Percentiles rank a stretch among this genome's conserved stretches.
These are phyloP conservation scores for Auricularia cornea DNA, from an alignment of 768 basidiomycete genomes.

Conservation along the genomic window DNA sequence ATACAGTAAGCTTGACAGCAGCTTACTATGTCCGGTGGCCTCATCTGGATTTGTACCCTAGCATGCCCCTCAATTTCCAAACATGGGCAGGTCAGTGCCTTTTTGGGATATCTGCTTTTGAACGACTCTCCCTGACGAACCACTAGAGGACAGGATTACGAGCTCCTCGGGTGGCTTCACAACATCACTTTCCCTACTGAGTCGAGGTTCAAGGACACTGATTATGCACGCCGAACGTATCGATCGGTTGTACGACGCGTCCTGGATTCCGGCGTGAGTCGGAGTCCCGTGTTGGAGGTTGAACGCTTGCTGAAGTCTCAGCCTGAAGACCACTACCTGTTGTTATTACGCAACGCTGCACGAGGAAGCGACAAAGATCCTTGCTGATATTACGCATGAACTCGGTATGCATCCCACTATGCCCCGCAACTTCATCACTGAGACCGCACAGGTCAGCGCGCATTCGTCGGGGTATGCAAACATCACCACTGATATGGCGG, in stretches of 20 bases:
- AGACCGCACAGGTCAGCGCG: conserved; percentile 56
- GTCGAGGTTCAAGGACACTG: conserved; percentile 56
- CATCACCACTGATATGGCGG: background rate
- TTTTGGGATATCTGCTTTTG: background rate
- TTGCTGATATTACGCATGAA: conserved; percentile 66
- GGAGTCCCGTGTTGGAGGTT: no score
- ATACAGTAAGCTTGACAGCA: conserved; percentile 73
- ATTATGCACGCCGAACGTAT: conserved; percentile 66
- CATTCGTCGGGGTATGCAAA: conserved; percentile 68
- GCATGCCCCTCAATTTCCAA: conserved; percentile 79
- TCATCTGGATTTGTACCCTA: conserved; percentile 18
- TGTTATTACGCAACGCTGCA: conserved; percentile 88
- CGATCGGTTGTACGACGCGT: conserved; percentile 59
- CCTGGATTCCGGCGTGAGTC: conserved; percentile 69
- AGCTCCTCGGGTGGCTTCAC: conserved; percentile 84
- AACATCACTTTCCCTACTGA: conserved; percentile 86
- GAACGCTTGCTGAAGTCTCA: conserved; percentile 3
- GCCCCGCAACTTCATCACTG: background rate
- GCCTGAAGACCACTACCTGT: conserved; percentile 76
- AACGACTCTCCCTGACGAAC: background rate
- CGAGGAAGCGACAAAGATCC: conserved; percentile 65
- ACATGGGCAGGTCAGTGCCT: conserved; percentile 48
- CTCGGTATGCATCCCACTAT: conserved; percentile 35
- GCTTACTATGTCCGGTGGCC: background rate
- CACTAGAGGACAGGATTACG: conserved; percentile 68